Evolutionary conservation across 2,329 filamentous ascomycete species (phyloP), one percentile per base, ranked within the genome.

Genomic region (Lachnellula hyalina): DNA sequence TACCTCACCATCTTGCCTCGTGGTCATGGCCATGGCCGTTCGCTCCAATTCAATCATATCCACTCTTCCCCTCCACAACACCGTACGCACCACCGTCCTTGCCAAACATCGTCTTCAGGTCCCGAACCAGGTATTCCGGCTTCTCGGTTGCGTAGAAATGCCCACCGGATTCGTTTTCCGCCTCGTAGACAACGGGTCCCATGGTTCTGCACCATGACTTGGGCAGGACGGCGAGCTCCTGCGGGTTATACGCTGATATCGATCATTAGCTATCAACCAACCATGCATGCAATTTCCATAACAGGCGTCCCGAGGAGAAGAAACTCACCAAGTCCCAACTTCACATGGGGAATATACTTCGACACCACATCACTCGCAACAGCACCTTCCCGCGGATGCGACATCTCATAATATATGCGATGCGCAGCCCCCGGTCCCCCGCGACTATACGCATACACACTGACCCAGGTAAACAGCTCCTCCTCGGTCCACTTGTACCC

Each of bases 391-490:
- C 69, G 1, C 9, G 28, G 68, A 54, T 84, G 82, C 5, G 63
- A 70, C 0, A 74, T 72, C 69, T 91, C 88, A 63, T 90, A 90
- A 70, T 93, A 93, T 48, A 91, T 89, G 7, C 85, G 71, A 8
- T 82, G 66, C 56, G 80, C 83, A 0, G 88, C 86, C 1, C 83
- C 84, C 0, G 88, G 84, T 0, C 89, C 87, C 1, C 86, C 84
- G 0, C 73, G 78, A 8, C 81, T 85, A 71, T 90, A 90, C 66
- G 79, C 83, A 68, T 92, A 92, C 40, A 92, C 79, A 49, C 77
- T 82, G 0, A 91, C 71, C 89, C 87, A 93, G 0, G 84, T 89
- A 25, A 89, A 71, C 8, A 92, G 78, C 71, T 92, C 87, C 52
- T 91, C 86, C 57, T 90, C 84, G 0, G 82, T 86, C 87, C 87